A percentile compares a stretch with the other conserved stretches of the same genome.
Conservation (phyloP, 371 early-diverging fungal genomes). For the Zychaea mexicana region DNA sequence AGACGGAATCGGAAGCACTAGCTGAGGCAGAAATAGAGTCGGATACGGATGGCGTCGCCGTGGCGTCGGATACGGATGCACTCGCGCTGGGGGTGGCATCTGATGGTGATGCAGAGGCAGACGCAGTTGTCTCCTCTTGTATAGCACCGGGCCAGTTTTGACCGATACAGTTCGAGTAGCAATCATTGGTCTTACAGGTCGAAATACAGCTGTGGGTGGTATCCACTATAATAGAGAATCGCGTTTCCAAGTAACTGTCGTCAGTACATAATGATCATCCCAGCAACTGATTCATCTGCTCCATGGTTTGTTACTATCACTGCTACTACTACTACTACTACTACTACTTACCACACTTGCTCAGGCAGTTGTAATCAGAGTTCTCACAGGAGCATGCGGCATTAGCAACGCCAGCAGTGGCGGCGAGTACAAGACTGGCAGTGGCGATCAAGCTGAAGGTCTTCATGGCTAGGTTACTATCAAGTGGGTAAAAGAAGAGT, state of each 20-base stretch:
- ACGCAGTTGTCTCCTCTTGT: conserved; percentile 5
- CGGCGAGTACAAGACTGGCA: conserved; percentile 11
- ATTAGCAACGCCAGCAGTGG: conserved; percentile 15
- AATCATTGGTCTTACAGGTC: conserved; percentile 21
- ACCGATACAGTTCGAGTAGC: conserved; percentile 33
- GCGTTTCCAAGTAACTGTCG: neutral
- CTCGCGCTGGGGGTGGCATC: too few species aligned
- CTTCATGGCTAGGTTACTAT: conserved; percentile 14
- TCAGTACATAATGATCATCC: neutral
- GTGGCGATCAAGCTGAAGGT: conserved; percentile 13
- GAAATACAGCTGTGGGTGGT: conserved; percentile 29
- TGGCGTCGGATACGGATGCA: conserved; percentile 2
- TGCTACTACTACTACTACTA: neutral
- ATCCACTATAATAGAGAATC: conserved; percentile 17
- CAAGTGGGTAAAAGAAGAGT: neutral
- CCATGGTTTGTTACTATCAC: neutral
- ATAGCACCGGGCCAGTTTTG: conserved; percentile 35
- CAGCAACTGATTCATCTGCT: too few species aligned
- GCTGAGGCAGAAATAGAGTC: conserved; percentile 1
- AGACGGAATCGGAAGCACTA: neutral
- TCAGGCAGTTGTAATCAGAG: conserved; percentile 23
- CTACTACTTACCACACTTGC: conserved; percentile 30
- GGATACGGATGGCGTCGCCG: neutral
- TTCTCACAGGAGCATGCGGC: conserved; percentile 32
- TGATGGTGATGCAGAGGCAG: conserved; percentile 9